Evolutionary conservation across 2,329 filamentous ascomycete species (phyloP).

Genomic region (Alternaria rosae): DNA sequence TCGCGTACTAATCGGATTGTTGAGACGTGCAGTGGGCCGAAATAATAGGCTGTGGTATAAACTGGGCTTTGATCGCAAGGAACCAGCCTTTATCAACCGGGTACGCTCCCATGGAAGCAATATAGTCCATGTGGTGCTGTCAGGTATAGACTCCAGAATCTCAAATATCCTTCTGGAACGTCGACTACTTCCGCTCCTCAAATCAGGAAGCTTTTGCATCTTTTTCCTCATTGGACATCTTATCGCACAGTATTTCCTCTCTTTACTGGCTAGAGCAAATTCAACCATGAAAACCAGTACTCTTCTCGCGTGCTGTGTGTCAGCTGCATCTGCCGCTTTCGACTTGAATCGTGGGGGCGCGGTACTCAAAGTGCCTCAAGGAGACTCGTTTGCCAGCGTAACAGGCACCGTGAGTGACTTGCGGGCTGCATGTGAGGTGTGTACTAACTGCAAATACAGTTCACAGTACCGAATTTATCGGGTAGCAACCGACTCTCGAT

Average conservation of each 20-base stretch:
- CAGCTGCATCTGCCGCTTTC: constrained; percentile 30
- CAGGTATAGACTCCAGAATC: constrained; percentile 3
- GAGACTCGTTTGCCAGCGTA: constrained; percentile 31
- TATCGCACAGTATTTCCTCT: neutral
- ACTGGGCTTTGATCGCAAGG: neutral
- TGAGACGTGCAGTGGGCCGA: constrained; percentile 2
- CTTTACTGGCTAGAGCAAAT: neutral
- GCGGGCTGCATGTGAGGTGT: neutral
- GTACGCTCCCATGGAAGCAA: constrained; percentile 17
- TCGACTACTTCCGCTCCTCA: constrained; percentile 1
- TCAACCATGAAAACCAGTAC: constrained; percentile 21
- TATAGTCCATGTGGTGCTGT: constrained; percentile 18
- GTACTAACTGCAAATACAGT: constrained; percentile 5
- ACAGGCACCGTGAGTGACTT: constrained; percentile 21
- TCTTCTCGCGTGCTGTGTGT: constrained; percentile 17
- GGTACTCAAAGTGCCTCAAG: constrained; percentile 34
- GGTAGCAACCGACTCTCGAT: constrained; percentile 31
- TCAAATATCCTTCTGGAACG: constrained; percentile 12
- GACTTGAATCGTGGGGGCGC: constrained; percentile 34
- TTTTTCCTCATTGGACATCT: constrained; percentile 5
- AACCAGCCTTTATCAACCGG: constrained; percentile 13
- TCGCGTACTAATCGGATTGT: neutral
- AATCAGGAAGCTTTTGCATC: neutral
- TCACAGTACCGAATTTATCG: constrained; percentile 29
- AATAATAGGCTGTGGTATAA: neutral